Conservation (phyloP, 2,329 filamentous ascomycete species). For the Fusarium sp. region DNA sequence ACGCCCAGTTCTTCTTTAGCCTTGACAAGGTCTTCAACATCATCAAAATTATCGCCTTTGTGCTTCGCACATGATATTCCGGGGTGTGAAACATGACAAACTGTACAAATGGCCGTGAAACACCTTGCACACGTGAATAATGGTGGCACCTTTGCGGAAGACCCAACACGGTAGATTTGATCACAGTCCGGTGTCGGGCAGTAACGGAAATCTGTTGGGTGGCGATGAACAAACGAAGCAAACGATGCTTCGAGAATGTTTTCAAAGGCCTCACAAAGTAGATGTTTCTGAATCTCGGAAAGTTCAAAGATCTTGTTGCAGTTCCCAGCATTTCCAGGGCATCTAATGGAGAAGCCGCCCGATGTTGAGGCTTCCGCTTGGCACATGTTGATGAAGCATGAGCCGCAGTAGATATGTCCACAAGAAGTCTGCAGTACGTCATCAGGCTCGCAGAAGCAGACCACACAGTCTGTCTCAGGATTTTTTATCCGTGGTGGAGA, state of each 20-base stretch:
- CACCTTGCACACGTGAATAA: conserved; percentile 57
- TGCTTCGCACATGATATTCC: conserved; percentile 55
- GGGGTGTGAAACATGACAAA: conserved; percentile 55
- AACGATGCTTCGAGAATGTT: conserved; percentile 57
- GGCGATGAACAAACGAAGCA: conserved; percentile 52
- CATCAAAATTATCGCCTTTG: conserved; percentile 46
- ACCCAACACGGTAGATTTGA: conserved; percentile 57
- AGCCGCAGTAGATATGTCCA: conserved; percentile 59
- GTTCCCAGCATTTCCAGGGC: background rate
- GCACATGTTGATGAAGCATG: conserved; percentile 57
- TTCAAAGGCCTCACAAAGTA: conserved; percentile 51
- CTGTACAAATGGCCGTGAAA: conserved; percentile 53
- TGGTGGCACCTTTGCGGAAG: background rate
- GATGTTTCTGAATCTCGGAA: conserved; percentile 46
- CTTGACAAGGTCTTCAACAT: conserved; percentile 47
- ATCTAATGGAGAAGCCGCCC: background rate
- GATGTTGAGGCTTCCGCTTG: background rate
- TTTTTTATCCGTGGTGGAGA: background rate
- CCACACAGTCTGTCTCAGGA: conserved; percentile 47
- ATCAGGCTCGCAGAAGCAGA: conserved; percentile 58
- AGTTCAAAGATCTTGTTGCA: conserved; percentile 47
- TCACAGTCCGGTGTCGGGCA: conserved; percentile 63
- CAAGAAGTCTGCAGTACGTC: conserved; percentile 56
- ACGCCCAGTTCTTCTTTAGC: conserved; percentile 56
- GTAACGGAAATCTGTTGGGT: conserved; percentile 54